phyloP scores from a whole-genome alignment of 2,329 filamentous ascomycete species.

The Venturia effusa region DNA sequence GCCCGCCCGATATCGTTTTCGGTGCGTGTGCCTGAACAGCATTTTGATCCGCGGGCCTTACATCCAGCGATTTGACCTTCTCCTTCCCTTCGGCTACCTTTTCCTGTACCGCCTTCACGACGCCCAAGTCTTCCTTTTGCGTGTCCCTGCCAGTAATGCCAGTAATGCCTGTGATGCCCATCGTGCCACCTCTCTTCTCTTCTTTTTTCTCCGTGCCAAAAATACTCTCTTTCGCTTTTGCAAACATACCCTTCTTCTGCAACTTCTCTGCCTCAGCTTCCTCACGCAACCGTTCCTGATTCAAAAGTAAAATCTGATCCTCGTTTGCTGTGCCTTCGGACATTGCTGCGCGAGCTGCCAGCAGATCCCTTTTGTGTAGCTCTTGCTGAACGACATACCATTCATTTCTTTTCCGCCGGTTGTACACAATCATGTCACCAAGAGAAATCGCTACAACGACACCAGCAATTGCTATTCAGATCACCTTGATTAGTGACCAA shows the following conservation, averaged over 20 bases:
- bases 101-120: conserved; percentile 22
- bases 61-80: conserved; percentile 15
- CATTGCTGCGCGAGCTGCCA: conserved; percentile 33
- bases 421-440: conserved; percentile 56
- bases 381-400: conserved; percentile 46
- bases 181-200: conserved; percentile 26
- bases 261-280: conserved; percentile 37
- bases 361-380: conserved; percentile 31
- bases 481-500: neutral
- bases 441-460: conserved; percentile 54
- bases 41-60: neutral
- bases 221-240: conserved; percentile 21
- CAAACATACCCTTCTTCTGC: conserved; percentile 26
- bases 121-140: conserved; percentile 13
- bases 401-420: conserved; percentile 51
- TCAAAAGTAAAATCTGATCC: conserved; percentile 41
- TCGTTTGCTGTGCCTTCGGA: conserved; percentile 34
- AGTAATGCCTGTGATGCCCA: conserved; percentile 17
- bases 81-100: conserved; percentile 15
- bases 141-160: neutral
- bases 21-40: conserved; percentile 20
- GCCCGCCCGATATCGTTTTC: conserved; percentile 26
- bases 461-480: conserved; percentile 41
- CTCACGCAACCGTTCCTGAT: conserved; percentile 52
- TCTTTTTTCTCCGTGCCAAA: conserved; percentile 24